Conservation (phyloP, 2,329 filamentous ascomycete species). For the Xylariaceae sp. region DNA sequence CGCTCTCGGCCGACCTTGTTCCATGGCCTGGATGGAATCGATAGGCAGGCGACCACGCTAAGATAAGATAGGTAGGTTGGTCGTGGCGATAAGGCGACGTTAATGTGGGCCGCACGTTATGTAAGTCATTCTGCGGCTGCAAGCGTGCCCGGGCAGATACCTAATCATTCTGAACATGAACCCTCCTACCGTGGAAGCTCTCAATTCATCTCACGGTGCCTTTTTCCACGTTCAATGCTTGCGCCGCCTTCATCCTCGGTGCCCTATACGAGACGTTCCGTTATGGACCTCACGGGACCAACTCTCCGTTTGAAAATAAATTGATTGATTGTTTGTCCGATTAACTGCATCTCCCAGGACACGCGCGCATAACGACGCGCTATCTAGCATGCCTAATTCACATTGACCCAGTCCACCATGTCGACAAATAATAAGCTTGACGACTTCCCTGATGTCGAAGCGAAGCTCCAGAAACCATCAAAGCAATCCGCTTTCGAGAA, state of each 20-base stretch:
- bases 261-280: neutral
- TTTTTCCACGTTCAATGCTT: neutral
- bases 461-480: slow-evolving; percentile 72
- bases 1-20: too few relatives aligned
- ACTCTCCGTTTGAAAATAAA: neutral
- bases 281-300: neutral
- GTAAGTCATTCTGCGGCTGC: too few relatives aligned
- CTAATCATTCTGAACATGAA: too few relatives aligned
- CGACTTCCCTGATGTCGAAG: slow-evolving; percentile 67
- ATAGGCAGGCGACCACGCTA: too few relatives aligned
- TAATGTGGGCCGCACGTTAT: too few relatives aligned
- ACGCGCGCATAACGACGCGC: neutral
- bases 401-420: slow-evolving; percentile 35
- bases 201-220: neutral
- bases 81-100: too few relatives aligned
- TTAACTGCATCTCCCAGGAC: neutral
- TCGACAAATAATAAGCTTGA: slow-evolving; percentile 42
- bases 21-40: too few relatives aligned
- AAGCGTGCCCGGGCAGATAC: neutral
- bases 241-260: neutral
- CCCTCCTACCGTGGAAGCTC: too few relatives aligned
- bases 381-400: neutral
- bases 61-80: too few relatives aligned
- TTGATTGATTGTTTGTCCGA: neutral
- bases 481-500: slow-evolving; percentile 87